Conservation (phyloP, 192 early-diverging fungal species). For the Geranomyces variabilis region DNA sequence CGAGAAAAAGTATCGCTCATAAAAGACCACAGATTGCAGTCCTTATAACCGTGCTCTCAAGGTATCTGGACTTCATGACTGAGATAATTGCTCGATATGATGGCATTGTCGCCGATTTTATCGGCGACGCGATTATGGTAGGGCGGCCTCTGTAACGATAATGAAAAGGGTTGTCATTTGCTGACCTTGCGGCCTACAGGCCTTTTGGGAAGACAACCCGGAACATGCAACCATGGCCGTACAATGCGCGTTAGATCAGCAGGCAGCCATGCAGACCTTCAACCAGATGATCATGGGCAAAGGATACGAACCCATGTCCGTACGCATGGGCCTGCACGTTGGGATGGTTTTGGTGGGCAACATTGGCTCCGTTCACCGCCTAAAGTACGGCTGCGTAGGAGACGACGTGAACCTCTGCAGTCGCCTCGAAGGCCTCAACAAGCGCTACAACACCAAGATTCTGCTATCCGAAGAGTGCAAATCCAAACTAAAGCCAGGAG, state of each 20-base stretch:
- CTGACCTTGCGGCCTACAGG: background rate
- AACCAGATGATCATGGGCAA: slow-evolving; percentile 10
- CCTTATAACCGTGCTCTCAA: slow-evolving; percentile 12
- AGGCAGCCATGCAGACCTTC: background rate
- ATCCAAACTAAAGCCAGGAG: background rate
- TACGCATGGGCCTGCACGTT: slow-evolving; percentile 12
- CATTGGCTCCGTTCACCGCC: slow-evolving; percentile 14
- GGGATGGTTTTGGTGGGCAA: slow-evolving; percentile 9
- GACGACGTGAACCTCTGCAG: slow-evolving; percentile 10
- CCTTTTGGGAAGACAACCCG: slow-evolving; percentile 14
- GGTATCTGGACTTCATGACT: slow-evolving; percentile 15
- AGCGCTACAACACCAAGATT: slow-evolving; percentile 12
- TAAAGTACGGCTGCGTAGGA: slow-evolving; percentile 12
- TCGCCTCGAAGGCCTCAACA: slow-evolving; percentile 13
- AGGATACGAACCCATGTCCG: slow-evolving; percentile 8
- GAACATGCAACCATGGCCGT: slow-evolving; percentile 2
- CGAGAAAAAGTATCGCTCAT: too few relatives aligned
- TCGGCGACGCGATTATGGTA: slow-evolving; percentile 16
- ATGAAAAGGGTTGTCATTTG: background rate
- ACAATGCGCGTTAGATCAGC: slow-evolving; percentile 11
- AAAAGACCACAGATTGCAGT: background rate
- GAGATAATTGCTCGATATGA: slow-evolving; percentile 12
- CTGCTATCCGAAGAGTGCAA: background rate
- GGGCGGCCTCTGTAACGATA: background rate
- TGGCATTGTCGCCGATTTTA: slow-evolving; percentile 9